Conservation (phyloP, 352 stramenopile genomes). For the Phytophthora sansomeana region DNA sequence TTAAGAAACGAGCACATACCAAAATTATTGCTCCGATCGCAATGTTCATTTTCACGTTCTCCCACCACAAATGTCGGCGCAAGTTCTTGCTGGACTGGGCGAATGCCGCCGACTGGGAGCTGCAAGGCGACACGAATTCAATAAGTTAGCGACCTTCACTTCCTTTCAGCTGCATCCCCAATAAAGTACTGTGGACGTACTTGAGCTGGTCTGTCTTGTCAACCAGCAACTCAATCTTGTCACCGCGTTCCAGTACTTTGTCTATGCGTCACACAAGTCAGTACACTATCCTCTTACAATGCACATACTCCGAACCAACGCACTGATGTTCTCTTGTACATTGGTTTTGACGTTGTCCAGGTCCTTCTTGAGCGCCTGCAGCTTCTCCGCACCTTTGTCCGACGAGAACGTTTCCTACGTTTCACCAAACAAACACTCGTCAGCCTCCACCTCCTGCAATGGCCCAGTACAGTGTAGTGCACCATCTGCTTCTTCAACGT, state of each 20-base stretch:
- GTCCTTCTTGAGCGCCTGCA: conserved; percentile 85
- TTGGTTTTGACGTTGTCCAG: conserved; percentile 82
- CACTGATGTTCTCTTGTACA: conserved; percentile 88
- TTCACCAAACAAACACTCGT: conserved; percentile 3
- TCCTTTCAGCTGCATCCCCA: neutral
- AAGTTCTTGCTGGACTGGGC: conserved; percentile 85
- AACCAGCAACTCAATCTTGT: conserved; percentile 90
- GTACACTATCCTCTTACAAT: neutral
- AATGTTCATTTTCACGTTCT: conserved; percentile 92
- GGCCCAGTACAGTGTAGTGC: too few relatives aligned
- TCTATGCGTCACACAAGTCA: conserved; percentile 38
- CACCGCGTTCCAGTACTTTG: conserved; percentile 86
- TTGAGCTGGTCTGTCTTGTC: conserved; percentile 90
- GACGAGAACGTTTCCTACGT: conserved; percentile 80
- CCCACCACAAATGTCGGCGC: conserved; percentile 83
- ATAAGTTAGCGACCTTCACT: conserved; percentile 5
- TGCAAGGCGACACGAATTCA: conserved; percentile 22
- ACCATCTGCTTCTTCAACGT: conserved; percentile 90
- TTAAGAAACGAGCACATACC: conserved; percentile 46
- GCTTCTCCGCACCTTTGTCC: conserved; percentile 73
- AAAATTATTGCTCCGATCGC: conserved; percentile 70
- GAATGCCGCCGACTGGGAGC: conserved; percentile 83
- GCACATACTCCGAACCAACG: conserved; percentile 11
- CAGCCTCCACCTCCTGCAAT: conserved; percentile 5
- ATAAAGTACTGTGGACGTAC: conserved; percentile 35